These are phyloP conservation scores for Mollisiaceae sp. DNA, from an alignment of 2,329 filamentous ascomycete species.

Conservation along the genomic window DNA sequence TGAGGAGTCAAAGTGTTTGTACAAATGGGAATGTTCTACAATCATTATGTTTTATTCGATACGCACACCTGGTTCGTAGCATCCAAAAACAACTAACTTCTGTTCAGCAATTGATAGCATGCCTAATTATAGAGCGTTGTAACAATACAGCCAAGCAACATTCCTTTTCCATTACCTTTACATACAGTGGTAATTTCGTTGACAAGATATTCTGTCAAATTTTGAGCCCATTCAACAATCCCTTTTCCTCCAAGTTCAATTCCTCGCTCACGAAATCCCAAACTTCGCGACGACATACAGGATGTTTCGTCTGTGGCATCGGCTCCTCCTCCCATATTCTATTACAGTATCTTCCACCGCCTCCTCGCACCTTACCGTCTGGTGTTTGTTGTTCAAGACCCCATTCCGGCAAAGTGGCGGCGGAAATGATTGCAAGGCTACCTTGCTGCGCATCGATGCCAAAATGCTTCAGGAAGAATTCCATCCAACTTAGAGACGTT, in stretches of 20 bases:
- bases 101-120: too few species aligned
- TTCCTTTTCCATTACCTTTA: too few species aligned
- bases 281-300: conserved; percentile 32
- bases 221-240: conserved; percentile 2
- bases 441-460: conserved; percentile 38
- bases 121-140: too few species aligned
- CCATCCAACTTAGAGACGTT: background rate
- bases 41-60: too few species aligned
- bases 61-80: too few species aligned
- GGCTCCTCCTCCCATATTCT: conserved; percentile 36
- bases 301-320: conserved; percentile 38
- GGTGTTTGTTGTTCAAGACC: conserved; percentile 13
- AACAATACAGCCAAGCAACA: too few species aligned
- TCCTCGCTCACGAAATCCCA: conserved; percentile 31
- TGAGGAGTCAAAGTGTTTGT: too few species aligned
- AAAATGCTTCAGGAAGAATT: conserved; percentile 18
- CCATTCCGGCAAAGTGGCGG: conserved; percentile 30
- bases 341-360: conserved; percentile 38
- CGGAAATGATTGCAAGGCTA: conserved; percentile 34
- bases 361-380: conserved; percentile 11
- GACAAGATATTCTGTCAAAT: too few species aligned
- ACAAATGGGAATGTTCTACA: too few species aligned
- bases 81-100: too few species aligned
- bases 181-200: too few species aligned
- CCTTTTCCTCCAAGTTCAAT: conserved; percentile 22